A percentile compares a stretch with the other conserved stretches of the same genome.
Evolutionary conservation across 2,329 filamentous ascomycete genomes (phyloP).

Genomic region (Tolypocladium guangdongense): DNA sequence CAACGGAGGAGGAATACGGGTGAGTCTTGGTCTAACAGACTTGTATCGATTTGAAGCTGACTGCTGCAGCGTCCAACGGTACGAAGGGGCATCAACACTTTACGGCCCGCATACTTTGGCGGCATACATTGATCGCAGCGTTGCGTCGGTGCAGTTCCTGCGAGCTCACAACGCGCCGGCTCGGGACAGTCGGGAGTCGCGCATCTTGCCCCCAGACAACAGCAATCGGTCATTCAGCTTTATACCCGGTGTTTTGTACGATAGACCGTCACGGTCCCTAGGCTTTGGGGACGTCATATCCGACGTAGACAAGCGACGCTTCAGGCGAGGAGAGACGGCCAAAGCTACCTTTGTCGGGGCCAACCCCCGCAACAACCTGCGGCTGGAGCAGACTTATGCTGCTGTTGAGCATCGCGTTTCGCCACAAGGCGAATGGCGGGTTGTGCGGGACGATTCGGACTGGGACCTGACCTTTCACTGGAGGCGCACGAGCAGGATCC

Average conservation of each 20-base stretch:
- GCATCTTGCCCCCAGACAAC: slow-evolving; percentile 64
- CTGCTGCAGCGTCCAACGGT: slow-evolving; percentile 56
- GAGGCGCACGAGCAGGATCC: slow-evolving; percentile 57
- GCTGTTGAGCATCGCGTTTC: slow-evolving; percentile 47
- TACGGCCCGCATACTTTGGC: slow-evolving; percentile 78
- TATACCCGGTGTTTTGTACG: slow-evolving; percentile 67
- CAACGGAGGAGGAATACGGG: slow-evolving; percentile 55
- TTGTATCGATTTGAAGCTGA: neutral
- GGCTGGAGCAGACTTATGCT: slow-evolving; percentile 66
- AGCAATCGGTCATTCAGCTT: slow-evolving; percentile 64
- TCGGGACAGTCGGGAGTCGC: slow-evolving; percentile 22
- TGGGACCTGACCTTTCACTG: slow-evolving; percentile 77
- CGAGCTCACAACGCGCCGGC: slow-evolving; percentile 28
- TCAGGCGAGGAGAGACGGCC: slow-evolving; percentile 46
- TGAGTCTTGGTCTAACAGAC: slow-evolving; percentile 10
- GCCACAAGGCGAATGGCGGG: slow-evolving; percentile 41
- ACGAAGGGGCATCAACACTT: slow-evolving; percentile 82
- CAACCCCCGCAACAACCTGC: slow-evolving; percentile 79
- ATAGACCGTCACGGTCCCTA: slow-evolving; percentile 53
- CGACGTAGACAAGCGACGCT: slow-evolving; percentile 36
- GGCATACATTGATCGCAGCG: slow-evolving; percentile 73
- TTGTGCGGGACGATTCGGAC: slow-evolving; percentile 64
- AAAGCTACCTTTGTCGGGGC: slow-evolving; percentile 68
- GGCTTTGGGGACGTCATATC: slow-evolving; percentile 57
- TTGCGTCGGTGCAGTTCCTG: slow-evolving; percentile 59